Conservation (phyloP, 768 basidiomycete species). For the Amanita polypyramis region DNA sequence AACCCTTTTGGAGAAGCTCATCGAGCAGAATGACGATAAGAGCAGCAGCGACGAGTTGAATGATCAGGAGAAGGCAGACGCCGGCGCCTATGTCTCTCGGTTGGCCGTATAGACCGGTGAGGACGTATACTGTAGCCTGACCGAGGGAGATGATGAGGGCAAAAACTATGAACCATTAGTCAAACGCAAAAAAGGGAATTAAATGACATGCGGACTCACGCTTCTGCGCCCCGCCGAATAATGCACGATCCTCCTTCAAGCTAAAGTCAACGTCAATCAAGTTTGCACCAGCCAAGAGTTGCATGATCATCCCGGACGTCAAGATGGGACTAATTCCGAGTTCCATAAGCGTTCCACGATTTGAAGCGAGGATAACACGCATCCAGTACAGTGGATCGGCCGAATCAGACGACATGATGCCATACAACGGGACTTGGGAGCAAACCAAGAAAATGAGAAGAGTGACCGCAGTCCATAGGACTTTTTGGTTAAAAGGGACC, state of each 20-base stretch:
- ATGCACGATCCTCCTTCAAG: slow-evolving; percentile 91
- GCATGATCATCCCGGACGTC: slow-evolving; percentile 99
- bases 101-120: slow-evolving; percentile 93
- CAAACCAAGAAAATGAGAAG: slow-evolving; percentile 99
- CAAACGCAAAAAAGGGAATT: background rate
- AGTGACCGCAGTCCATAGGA: slow-evolving; percentile 97
- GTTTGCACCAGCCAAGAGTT: slow-evolving; percentile 94
- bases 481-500: slow-evolving; percentile 98
- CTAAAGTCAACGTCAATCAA: slow-evolving; percentile 96
- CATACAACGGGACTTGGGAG: slow-evolving; percentile 97
- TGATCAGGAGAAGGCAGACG: slow-evolving; percentile 92
- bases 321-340: slow-evolving; percentile 96
- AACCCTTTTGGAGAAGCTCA: slow-evolving; percentile 97
- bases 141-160: slow-evolving; percentile 95
- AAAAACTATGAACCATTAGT: slow-evolving; percentile 50
- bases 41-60: slow-evolving; percentile 88
- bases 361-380: slow-evolving; percentile 98
- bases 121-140: slow-evolving; percentile 93
- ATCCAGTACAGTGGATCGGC: slow-evolving; percentile 99
- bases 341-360: slow-evolving; percentile 98
- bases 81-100: slow-evolving; percentile 91
- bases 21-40: slow-evolving; percentile 98
- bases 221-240: slow-evolving; percentile 96
- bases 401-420: slow-evolving; percentile 99
- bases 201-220: slow-evolving; percentile 38